Conservation (phyloP, 2,329 filamentous ascomycete species). For the Penicillium freii region DNA sequence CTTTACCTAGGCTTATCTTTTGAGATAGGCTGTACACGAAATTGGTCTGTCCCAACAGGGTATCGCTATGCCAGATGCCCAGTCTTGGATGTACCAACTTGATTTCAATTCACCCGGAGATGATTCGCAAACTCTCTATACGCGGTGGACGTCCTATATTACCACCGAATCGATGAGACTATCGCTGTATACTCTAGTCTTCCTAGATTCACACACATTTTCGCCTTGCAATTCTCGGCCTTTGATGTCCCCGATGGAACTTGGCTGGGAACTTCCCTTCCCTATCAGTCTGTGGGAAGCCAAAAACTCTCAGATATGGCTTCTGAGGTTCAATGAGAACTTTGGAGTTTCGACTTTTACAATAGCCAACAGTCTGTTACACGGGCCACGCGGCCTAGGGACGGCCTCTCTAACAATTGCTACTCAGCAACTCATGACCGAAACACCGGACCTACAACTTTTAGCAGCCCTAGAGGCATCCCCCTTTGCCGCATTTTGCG, state of each 20-base stretch:
- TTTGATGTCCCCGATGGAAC: constrained; percentile 32
- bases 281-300: constrained; percentile 16
- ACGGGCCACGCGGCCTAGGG: constrained; percentile 17
- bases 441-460: no score
- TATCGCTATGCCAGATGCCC: constrained; percentile 20
- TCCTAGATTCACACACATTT: constrained; percentile 31
- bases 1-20: background rate
- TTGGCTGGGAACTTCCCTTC: constrained; percentile 38
- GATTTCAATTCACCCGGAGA: constrained; percentile 1
- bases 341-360: constrained; percentile 2
- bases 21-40: constrained; percentile 23
- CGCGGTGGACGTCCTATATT: constrained; percentile 28
- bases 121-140: constrained; percentile 19
- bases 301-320: constrained; percentile 25
- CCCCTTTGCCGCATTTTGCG: no score
- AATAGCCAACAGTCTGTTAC: constrained; percentile 8
- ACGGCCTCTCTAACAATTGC: constrained; percentile 4
- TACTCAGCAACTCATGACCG: no score
- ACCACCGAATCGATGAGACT: constrained; percentile 34
- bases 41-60: constrained; percentile 28
- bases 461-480: no score
- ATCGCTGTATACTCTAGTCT: constrained; percentile 30
- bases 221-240: constrained; percentile 32
- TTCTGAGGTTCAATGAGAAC: constrained; percentile 19
- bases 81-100: constrained; percentile 11